Conservation (phyloP, 2,329 filamentous ascomycete genomes). For the Didymella pomorum region DNA sequence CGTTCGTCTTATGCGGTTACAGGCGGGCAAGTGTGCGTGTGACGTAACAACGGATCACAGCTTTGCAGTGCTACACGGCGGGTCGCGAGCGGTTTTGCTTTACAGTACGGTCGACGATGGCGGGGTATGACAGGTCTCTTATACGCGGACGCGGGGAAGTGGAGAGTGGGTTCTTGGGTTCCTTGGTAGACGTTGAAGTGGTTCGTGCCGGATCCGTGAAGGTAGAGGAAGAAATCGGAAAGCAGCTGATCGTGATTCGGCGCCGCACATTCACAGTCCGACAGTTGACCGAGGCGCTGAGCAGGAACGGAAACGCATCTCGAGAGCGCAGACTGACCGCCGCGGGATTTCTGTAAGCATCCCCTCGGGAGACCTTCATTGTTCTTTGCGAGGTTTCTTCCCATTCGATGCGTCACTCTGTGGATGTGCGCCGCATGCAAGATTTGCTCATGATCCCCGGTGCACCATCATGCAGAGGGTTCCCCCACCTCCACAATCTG, state of each 20-base stretch:
- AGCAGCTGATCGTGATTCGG: constrained; percentile 33
- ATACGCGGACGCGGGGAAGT: constrained; percentile 25
- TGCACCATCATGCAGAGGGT: constrained; percentile 24
- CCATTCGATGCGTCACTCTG: constrained; percentile 19
- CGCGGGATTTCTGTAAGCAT: neutral
- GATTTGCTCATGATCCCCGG: constrained; percentile 35
- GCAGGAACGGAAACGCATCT: constrained; percentile 10
- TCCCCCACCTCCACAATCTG: constrained; percentile 25
- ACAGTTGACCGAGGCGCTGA: constrained; percentile 18
- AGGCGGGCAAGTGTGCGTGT: constrained; percentile 25
- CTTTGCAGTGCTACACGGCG: constrained; percentile 10
- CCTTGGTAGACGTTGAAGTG: constrained; percentile 20
- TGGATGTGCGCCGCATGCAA: constrained; percentile 34
- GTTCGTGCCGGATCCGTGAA: constrained; percentile 28
- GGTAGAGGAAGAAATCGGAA: constrained; percentile 42
- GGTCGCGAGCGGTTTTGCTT: neutral
- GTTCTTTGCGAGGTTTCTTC: constrained; percentile 16
- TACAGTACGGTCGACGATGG: constrained; percentile 13
- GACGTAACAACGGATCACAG: constrained; percentile 31
- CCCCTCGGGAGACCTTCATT: constrained; percentile 1
- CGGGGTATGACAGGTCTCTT: constrained; percentile 24
- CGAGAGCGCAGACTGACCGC: neutral
- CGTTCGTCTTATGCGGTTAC: constrained; percentile 17
- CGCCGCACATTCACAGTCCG: constrained; percentile 18
- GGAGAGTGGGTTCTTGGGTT: constrained; percentile 23